Base-by-base conservation (phyloP, 2,329 filamentous ascomycete species). In the Microcyclosporella mali region DNA sequence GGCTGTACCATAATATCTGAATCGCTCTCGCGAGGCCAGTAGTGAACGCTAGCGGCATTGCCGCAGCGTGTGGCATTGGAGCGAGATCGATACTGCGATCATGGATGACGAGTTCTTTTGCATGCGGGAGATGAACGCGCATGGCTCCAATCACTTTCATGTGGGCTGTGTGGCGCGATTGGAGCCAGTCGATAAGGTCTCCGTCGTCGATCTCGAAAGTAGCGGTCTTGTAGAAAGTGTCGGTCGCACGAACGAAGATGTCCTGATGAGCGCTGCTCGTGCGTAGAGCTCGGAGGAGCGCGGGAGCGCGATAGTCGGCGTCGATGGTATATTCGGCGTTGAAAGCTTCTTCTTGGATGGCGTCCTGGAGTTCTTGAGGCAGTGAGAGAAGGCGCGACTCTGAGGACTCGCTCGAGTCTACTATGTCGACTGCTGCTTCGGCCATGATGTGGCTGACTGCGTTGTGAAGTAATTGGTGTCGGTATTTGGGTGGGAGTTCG, bases 331-430 rank as follows among this genome's bases (percentile, higher is more conserved):
- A 9, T 17, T 21, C 34, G 17, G 9, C 21, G n/a, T 16, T 15
- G 17, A 37, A 25, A 11, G 15, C 34, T 10, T 11, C 3, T 25
- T 37, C 34, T 10, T 37, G 21, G 3, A 37, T 25, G 8, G 10
- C 9, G 34, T 37, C 34, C n/a, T 37, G 34, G 4, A 37, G 17
- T 19, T 37, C 34, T 12, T 37, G 34, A 3, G 34, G 34, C 9
- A 37, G 34, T 21, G 34, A 10, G 8, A 37, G 17, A 14, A 37
- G 34, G 17, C 34, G 17, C 12, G 30, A 32, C 12, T 32, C 30
- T 32, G 12, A 4, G 6, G 30, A 12, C 21, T 25, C 21, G 21
- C 21, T 25, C 21, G 21, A 25, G 21, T 25, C 21, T 25, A 9
- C 21, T 9, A 25, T 25, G 21, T 25, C 21, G 21, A 9, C 21